Percentiles rank a stretch among this genome's conserved stretches.
These are phyloP conservation scores for Populus tomentosa DNA, from an alignment of 441 rosid species.

Conservation along the genomic window DNA sequence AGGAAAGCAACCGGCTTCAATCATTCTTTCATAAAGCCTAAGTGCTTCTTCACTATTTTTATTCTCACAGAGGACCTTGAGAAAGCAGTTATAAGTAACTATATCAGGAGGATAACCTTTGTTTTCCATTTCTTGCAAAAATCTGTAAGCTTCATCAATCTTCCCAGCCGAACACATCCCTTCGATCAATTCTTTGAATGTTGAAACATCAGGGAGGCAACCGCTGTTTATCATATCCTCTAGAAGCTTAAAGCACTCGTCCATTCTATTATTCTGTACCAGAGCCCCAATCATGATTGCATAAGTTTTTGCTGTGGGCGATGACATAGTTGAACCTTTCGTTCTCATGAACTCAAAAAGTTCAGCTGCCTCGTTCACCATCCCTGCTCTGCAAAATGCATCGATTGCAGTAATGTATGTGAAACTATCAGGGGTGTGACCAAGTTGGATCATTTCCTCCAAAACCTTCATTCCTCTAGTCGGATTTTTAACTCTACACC, in stretches of 20 bases:
- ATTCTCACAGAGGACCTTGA: slow-evolving; percentile 73
- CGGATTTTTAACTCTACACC: slow-evolving; percentile 83
- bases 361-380: slow-evolving; percentile 71
- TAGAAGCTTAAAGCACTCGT: slow-evolving; percentile 60
- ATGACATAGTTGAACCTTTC: slow-evolving; percentile 69
- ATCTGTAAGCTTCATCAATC: slow-evolving; percentile 66
- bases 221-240: slow-evolving; percentile 72
- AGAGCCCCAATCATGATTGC: slow-evolving; percentile 70
- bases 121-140: slow-evolving; percentile 78
- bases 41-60: slow-evolving; percentile 65
- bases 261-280: slow-evolving; percentile 50
- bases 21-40: slow-evolving; percentile 61
- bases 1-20: slow-evolving; percentile 61
- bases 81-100: slow-evolving; percentile 82
- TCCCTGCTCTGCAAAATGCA: slow-evolving; percentile 72
- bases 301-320: slow-evolving; percentile 82
- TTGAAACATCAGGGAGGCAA: slow-evolving; percentile 87
- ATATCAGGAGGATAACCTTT: slow-evolving; percentile 92
- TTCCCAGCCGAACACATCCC: slow-evolving; percentile 85
- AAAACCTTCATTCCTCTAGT: slow-evolving; percentile 59
- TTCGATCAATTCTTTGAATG: slow-evolving; percentile 74
- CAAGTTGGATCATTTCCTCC: slow-evolving; percentile 79
- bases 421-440: slow-evolving; percentile 77
- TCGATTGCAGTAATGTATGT: slow-evolving; percentile 87
- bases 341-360: slow-evolving; percentile 82